These are phyloP conservation scores for Suillus ampliporus DNA, from an alignment of 768 basidiomycete genomes.

Conservation along the genomic window DNA sequence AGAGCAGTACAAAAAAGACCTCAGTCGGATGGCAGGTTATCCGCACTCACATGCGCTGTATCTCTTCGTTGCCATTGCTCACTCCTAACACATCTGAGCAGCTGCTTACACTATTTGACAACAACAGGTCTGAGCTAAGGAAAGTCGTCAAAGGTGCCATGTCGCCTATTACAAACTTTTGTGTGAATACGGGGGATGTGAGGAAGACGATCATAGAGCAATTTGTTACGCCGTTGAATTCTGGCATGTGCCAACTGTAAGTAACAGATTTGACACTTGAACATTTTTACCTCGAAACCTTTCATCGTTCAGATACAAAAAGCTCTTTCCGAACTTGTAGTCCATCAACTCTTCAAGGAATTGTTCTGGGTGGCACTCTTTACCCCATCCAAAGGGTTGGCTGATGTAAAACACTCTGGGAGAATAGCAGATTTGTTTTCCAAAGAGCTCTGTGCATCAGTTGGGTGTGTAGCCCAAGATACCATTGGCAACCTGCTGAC, in stretches of 20 bases:
- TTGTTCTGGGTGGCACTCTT: background rate
- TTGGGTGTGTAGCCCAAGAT: background rate
- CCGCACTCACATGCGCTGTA: background rate
- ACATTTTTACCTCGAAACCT: background rate
- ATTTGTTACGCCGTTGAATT: background rate
- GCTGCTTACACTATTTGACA: background rate
- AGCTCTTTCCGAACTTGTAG: background rate
- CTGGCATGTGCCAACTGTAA: background rate
- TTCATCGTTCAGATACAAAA: background rate
- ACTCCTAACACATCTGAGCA: background rate
- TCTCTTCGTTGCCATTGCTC: background rate
- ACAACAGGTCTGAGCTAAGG: background rate
- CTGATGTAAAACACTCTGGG: background rate
- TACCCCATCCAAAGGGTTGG: background rate
- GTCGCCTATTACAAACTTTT: background rate
- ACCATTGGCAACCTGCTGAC: background rate
- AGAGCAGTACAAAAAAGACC: background rate
- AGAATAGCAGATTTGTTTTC: background rate
- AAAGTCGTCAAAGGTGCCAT: background rate
- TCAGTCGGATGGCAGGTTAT: background rate
- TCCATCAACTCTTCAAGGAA: background rate
- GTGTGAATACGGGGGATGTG: background rate
- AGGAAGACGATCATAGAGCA: background rate
- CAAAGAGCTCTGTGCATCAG: background rate
- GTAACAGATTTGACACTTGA: background rate